These are phyloP conservation scores for Laguncularia racemosa DNA, from an alignment of 345 rosid genomes.

Conservation along the genomic window DNA sequence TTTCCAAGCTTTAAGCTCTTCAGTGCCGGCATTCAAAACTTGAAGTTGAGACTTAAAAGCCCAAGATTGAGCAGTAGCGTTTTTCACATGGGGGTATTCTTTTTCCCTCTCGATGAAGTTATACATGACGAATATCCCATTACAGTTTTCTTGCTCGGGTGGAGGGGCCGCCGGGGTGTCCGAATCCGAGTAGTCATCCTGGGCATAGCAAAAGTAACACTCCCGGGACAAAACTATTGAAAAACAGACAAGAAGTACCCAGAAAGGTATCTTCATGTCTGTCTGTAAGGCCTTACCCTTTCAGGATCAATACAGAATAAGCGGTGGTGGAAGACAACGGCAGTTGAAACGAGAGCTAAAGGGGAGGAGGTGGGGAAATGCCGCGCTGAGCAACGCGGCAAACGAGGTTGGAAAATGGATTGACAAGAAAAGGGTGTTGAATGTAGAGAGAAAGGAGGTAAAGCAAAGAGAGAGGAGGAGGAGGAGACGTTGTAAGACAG, in stretches of 20 bases:
- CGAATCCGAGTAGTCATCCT: conserved; percentile 27
- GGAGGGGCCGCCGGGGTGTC: conserved; percentile 32
- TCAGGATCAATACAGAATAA: neutral
- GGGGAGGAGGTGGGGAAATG: conserved; percentile 1
- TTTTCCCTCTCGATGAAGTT: conserved; percentile 45
- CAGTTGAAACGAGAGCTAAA: neutral
- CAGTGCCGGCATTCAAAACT: conserved; percentile 53
- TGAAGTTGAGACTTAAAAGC: conserved; percentile 56
- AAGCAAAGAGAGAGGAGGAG: conserved; percentile 7
- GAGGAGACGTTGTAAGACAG: conserved; percentile 17
- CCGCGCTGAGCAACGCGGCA: conserved; percentile 26
- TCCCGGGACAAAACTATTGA: conserved; percentile 9
- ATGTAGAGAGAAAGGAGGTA: conserved; percentile 18
- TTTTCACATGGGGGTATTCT: conserved; percentile 59
- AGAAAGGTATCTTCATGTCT: conserved; percentile 33
- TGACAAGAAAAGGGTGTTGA: conserved; percentile 9
- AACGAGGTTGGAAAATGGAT: conserved; percentile 2
- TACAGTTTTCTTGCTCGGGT: conserved; percentile 45
- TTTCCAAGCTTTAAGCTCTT: conserved; percentile 69
- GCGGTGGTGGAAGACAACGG: no score
- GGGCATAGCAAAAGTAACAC: conserved; percentile 29
- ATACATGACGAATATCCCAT: conserved; percentile 65
- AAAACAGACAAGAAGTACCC: conserved; percentile 12
- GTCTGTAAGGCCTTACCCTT: neutral
- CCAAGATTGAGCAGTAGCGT: conserved; percentile 83